Base-by-base conservation (phyloP, 1,284 basidiomycete species). In the Coniferiporia weirii region DNA sequence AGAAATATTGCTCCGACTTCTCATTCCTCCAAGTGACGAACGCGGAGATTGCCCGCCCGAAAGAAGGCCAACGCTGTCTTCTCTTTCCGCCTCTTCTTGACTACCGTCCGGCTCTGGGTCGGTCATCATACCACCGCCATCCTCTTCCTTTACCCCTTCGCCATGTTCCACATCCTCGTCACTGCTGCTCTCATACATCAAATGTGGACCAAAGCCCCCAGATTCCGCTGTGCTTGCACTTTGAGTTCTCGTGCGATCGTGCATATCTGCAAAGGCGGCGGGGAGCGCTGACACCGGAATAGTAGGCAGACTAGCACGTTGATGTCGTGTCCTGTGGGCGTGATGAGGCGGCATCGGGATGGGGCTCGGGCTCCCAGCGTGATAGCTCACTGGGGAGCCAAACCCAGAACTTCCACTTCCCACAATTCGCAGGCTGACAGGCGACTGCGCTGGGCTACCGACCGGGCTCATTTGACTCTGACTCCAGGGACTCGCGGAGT, bases 301-400 rank as follows among this genome's bases (percentile, higher is more conserved):
- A 12, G 65, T 53, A 10, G 57, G 57, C 20, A 59, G 27, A 20
- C 57, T 59, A n/a, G 51, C 43, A 4, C 51, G 40, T 32, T 59
- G 51, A 10, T 35, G 50, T 20, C 51, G 40, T 20, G 38, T 36
- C 36, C 49, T 57, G 13, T 22, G 61, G 49, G 40, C 84, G 68
- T 87, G 85, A 44, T 84, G 73, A 12, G 85, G 85, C 0, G 88
- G 87, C 82, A 88, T 86, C 12, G 89, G 86, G 57, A 89, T 85
- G 0, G 72, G 75, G 52, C 73, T 74, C 20, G 67, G 67, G 57
- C 68, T 68, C 38, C 59, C 44, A 47, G 47, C 65, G 52, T 64
- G 67, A 60, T 65, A 77, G 15, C 75, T 75, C 17, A 62, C 63
- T 13, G 73, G 69, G 8, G 59, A 61, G 7, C 57, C 54, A 35